Evolutionary conservation across 495 filamentous ascomycete species (phyloP), one percentile per base, ranked within the genome.

Genomic region (Hypoxylon trugodes): DNA sequence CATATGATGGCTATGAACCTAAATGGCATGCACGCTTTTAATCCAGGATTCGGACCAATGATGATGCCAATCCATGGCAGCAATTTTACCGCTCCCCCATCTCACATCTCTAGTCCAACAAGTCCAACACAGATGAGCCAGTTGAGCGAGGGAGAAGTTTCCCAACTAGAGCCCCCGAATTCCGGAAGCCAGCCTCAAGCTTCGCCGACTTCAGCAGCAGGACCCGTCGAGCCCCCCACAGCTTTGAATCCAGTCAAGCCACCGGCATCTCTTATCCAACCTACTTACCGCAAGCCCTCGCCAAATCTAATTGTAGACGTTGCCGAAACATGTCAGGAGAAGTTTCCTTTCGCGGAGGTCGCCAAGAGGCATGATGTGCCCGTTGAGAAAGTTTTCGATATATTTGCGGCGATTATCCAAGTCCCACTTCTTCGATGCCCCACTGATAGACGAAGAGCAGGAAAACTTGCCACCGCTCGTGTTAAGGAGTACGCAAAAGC

Each of bases 291-390:
- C 42, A 76, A 71, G 57, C 66, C 67, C 6, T 66, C 69, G 6
- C 71, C 69, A 8, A 73, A 74, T 52, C 70, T 79, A 1, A 69
- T 80, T n/a, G 73, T 80, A 18, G 80, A 83, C 58, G 75, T 83
- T 12, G 79, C 79, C 13, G 75, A 82, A 59, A 82, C 80, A 6
- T 75, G 76, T 32, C 77, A 80, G 59, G 71, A 73, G 47, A 66
- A 63, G 24, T 81, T 81, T 35, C 80, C 80, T 6, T 81, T 77
- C 30, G 67, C 69, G 4, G 75, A 76, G 15, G 70, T 83, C 5
- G 79, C 79, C 2, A 69, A 72, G 19, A 69, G 78, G 15, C 80
- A 82, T 50, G 69, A 70, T 7, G 61, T 74, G 8, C 54, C 76
- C 0, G 66, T 76, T n/a, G 71, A 76, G n/a, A 76, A 74, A 46